Evolutionary conservation across 2,329 filamentous ascomycete species (phyloP).

Genomic region (Aspergillus cejpii): DNA sequence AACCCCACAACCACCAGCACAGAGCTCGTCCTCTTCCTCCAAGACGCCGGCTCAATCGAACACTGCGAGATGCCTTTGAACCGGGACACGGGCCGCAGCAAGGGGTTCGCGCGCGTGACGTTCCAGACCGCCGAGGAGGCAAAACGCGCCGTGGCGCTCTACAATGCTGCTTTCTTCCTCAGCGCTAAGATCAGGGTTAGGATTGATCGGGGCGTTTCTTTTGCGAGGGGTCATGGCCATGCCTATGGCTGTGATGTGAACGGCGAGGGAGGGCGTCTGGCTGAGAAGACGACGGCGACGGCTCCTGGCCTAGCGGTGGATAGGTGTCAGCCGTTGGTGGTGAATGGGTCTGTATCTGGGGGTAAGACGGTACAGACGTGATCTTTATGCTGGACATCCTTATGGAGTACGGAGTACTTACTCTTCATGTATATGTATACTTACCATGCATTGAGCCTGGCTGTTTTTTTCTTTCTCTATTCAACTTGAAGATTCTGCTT

Average conservation of each 20-base stretch:
- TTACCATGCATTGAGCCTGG: too few species aligned
- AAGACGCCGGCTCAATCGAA: conserved; percentile 26
- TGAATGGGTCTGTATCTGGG: conserved; percentile 30
- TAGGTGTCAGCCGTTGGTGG: conserved; percentile 26
- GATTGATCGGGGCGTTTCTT: conserved; percentile 22
- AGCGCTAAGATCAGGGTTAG: conserved; percentile 31
- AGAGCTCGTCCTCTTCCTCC: conserved; percentile 27
- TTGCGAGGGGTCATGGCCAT: conserved; percentile 3
- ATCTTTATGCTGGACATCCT: neutral
- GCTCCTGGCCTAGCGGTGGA: neutral
- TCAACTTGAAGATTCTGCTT: neutral
- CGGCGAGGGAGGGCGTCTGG: neutral
- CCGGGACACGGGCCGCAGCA: conserved; percentile 16
- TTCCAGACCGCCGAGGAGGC: conserved; percentile 34
- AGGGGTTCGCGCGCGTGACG: conserved; percentile 25
- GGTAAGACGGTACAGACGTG: conserved; percentile 13
- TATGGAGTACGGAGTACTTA: neutral
- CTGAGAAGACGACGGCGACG: neutral
- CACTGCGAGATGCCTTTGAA: conserved; percentile 29
- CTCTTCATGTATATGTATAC: neutral
- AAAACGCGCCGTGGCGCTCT: conserved; percentile 27
- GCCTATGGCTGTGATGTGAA: neutral
- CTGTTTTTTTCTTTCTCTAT: neutral
- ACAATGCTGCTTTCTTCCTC: conserved; percentile 31
- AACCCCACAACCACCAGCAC: conserved; percentile 23